phyloP scores from a whole-genome alignment of 2,329 filamentous ascomycete genomes.

The Leptographium galeiforme region DNA sequence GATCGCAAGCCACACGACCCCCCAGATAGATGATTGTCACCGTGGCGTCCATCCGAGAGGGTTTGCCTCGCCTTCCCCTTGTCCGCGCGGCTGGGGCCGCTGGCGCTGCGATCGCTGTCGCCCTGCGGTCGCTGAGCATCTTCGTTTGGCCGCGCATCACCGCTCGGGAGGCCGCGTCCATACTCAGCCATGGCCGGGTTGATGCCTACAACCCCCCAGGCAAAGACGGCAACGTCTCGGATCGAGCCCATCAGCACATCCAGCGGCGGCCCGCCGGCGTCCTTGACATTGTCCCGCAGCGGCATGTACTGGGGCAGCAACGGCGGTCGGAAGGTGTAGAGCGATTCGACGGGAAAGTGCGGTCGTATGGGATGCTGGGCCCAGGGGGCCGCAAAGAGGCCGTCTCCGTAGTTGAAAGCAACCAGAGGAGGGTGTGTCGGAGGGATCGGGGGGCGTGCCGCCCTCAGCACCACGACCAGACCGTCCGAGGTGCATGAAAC shows the following conservation, averaged over 20 bases:
- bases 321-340: constrained; percentile 29
- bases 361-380: constrained; percentile 50
- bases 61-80: constrained; percentile 1
- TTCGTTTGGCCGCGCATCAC: constrained; percentile 46
- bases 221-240: constrained; percentile 75
- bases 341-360: constrained; percentile 26
- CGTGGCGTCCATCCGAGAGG: background rate
- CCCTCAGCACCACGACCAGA: constrained; percentile 66
- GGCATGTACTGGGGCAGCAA: constrained; percentile 31
- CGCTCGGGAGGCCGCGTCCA: constrained; percentile 45
- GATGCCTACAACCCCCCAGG: constrained; percentile 70
- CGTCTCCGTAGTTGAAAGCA: constrained; percentile 38
- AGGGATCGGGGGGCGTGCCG: constrained; percentile 58
- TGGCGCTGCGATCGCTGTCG: background rate
- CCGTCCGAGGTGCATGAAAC: constrained; percentile 84
- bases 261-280: constrained; percentile 37
- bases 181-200: constrained; percentile 60
- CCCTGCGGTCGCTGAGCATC: background rate
- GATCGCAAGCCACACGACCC: background rate
- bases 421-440: constrained; percentile 35
- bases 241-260: constrained; percentile 66
- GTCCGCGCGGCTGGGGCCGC: background rate
- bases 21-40: background rate
- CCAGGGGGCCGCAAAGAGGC: constrained; percentile 72
- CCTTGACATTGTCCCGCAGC: constrained; percentile 28